These are phyloP conservation scores for Aspergillus pseudoglaucus DNA, from an alignment of 2,329 filamentous ascomycete species.

Conservation along the genomic window DNA sequence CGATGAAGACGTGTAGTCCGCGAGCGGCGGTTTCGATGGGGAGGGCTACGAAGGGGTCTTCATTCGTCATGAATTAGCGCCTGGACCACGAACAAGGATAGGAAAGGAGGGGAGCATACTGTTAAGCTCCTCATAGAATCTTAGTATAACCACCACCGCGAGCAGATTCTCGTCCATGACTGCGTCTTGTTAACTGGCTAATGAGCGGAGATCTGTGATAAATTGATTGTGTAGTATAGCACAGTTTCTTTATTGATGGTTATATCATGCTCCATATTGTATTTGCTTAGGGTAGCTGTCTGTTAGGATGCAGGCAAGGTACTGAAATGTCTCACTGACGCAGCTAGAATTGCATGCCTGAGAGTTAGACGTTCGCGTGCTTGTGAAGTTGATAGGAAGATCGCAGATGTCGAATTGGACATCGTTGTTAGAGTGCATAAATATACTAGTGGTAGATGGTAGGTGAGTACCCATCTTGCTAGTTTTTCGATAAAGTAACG, in stretches of 20 bases:
- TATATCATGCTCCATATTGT: constrained; percentile 11
- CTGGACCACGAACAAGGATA: not conserved
- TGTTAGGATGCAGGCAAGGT: constrained; percentile 10
- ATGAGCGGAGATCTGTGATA: constrained; percentile 31
- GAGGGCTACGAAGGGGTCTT: constrained; percentile 13
- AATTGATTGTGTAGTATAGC: constrained; percentile 35
- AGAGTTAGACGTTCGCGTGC: constrained; percentile 35
- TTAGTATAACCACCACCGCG: constrained; percentile 36
- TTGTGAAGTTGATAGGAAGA: constrained; percentile 31
- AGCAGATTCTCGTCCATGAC: constrained; percentile 20
- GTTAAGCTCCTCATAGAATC: constrained; percentile 41
- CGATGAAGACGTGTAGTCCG: constrained; percentile 21
- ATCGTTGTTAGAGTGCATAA: not conserved
- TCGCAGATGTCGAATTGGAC: constrained; percentile 36
- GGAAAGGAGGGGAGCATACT: constrained; percentile 9
- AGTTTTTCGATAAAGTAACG: constrained; percentile 14
- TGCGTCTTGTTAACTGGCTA: constrained; percentile 6
- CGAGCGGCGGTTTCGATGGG: constrained; percentile 15
- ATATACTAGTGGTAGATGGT: not conserved
- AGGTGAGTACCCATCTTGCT: constrained; percentile 11
- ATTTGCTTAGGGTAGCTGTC: constrained; percentile 5
- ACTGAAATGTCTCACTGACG: constrained; percentile 30
- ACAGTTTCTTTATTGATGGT: constrained; percentile 24
- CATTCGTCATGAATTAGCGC: not conserved
- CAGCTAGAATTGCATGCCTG: constrained; percentile 29